A percentile compares a stretch with the other conserved stretches of the same genome.
phyloP scores from a whole-genome alignment of 352 stramenopile genomes.

The Phytophthora macrochlamydospora region DNA sequence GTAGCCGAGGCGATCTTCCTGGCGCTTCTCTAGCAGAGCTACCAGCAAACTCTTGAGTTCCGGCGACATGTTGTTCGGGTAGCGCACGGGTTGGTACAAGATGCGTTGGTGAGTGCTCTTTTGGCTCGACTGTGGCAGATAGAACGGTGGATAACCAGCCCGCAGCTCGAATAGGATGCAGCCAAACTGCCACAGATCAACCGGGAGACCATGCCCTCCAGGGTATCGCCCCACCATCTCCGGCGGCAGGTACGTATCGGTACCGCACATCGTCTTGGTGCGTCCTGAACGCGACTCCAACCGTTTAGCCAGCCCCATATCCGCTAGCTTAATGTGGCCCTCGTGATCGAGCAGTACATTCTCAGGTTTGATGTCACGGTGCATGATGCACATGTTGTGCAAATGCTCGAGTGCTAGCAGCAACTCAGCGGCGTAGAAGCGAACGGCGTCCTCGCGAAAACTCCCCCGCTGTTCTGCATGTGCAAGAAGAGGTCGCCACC shows the following conservation, averaged over 20 bases:
- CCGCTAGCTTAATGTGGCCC: constrained; percentile 90
- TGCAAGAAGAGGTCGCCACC: constrained; percentile 95
- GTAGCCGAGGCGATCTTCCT: constrained; percentile 78
- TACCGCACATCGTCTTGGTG: constrained; percentile 91
- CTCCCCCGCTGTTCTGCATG: constrained; percentile 86
- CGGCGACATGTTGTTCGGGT: constrained; percentile 82
- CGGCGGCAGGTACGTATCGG: constrained; percentile 88
- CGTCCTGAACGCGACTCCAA: constrained; percentile 72
- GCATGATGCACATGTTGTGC: constrained; percentile 93
- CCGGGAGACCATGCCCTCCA: constrained; percentile 82
- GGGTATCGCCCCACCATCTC: constrained; percentile 87
- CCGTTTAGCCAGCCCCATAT: constrained; percentile 92
- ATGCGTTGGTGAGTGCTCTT: constrained; percentile 92
- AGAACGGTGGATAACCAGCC: constrained; percentile 92
- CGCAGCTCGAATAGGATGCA: constrained; percentile 95
- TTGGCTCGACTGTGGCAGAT: constrained; percentile 88
- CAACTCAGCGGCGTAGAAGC: constrained; percentile 88
- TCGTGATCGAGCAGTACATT: constrained; percentile 91
- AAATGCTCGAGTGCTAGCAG: constrained; percentile 87
- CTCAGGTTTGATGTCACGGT: constrained; percentile 94
- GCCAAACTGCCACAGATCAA: constrained; percentile 95
- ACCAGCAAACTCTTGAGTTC: constrained; percentile 78
- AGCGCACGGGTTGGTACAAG: constrained; percentile 84
- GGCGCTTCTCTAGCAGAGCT: constrained; percentile 80
- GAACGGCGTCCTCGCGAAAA: constrained; percentile 76